Conservation (phyloP, 371 early-diverging fungal species). For the Parasitella parasitica region DNA sequence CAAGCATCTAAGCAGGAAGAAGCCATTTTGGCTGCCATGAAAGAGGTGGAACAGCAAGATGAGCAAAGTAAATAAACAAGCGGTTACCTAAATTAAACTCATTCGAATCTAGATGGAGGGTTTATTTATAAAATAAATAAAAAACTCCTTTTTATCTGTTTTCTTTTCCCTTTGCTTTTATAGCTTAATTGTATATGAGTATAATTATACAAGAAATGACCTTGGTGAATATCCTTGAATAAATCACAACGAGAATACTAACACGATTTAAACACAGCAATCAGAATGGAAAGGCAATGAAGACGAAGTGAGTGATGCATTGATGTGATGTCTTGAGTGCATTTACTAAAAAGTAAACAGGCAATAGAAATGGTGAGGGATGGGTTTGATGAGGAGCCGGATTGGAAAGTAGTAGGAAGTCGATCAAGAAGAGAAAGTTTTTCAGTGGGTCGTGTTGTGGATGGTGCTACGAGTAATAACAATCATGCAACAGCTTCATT, state of each 20-base stretch:
- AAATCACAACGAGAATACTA: not conserved
- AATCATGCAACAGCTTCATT: not conserved
- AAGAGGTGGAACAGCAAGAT: slow-evolving; percentile 12
- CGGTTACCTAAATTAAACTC: slow-evolving; percentile 1
- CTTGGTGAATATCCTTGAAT: not conserved
- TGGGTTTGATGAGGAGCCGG: not conserved
- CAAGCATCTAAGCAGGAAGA: not conserved
- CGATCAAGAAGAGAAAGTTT: slow-evolving; percentile 24
- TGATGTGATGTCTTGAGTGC: not conserved
- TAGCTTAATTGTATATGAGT: not conserved
- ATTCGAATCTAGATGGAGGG: slow-evolving; percentile 4
- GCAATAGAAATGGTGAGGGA: slow-evolving; percentile 7
- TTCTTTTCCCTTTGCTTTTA: not conserved
- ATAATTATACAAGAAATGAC: not conserved
- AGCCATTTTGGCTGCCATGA: slow-evolving; percentile 11
- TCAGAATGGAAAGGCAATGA: slow-evolving; percentile 7
- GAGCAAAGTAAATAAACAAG: slow-evolving; percentile 3
- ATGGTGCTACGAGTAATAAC: not conserved
- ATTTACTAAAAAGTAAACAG: not conserved
- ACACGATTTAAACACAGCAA: not conserved
- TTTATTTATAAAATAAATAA: not conserved
- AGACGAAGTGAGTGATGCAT: slow-evolving; percentile 1
- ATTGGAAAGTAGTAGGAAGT: slow-evolving; percentile 28
- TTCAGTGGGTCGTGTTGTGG: slow-evolving; percentile 1
- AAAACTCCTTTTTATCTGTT: not conserved